Conservation (phyloP, 805 yeast species). For the Lipomyces anomalus region DNA sequence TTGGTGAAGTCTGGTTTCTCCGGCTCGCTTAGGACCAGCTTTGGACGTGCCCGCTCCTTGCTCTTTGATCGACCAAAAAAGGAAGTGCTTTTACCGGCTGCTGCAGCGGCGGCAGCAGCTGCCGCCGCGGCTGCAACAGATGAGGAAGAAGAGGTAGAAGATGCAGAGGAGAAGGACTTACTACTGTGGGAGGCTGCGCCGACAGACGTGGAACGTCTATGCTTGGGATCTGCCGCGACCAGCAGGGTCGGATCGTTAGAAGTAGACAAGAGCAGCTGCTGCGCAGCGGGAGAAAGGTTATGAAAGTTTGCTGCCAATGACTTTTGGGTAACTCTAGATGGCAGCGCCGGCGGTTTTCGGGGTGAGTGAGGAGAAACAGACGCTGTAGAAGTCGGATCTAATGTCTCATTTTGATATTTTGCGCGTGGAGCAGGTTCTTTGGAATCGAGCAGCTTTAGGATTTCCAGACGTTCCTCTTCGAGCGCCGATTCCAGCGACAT, state of each 20-base stretch:
- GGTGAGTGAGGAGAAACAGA: background rate
- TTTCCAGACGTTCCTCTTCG: conserved; percentile 28
- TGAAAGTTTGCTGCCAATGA: conserved; percentile 19
- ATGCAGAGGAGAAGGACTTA: background rate
- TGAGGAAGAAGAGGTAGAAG: background rate
- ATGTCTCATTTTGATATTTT: too few species aligned
- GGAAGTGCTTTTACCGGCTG: background rate
- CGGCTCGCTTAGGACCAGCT: conserved; percentile 1
- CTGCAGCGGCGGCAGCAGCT: background rate
- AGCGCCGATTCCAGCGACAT: conserved; percentile 28
- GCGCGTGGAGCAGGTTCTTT: conserved; percentile 4
- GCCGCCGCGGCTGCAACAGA: background rate
- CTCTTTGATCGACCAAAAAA: background rate
- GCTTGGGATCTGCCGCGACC: background rate
- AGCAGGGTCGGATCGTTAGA: conserved; percentile 9
- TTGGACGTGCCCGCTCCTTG: background rate
- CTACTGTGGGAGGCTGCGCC: background rate
- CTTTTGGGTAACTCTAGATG: conserved; percentile 10
- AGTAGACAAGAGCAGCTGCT: conserved; percentile 19
- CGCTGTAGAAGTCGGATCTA: background rate
- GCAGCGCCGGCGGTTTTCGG: background rate
- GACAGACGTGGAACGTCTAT: background rate
- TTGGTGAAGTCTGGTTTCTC: conserved; percentile 18
- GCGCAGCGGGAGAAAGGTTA: conserved; percentile 20
- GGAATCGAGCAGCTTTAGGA: conserved; percentile 22